Evolutionary conservation across 768 basidiomycete genomes (phyloP), one percentile per base, ranked within the genome.

Genomic region (Mycena albidolilacea): DNA sequence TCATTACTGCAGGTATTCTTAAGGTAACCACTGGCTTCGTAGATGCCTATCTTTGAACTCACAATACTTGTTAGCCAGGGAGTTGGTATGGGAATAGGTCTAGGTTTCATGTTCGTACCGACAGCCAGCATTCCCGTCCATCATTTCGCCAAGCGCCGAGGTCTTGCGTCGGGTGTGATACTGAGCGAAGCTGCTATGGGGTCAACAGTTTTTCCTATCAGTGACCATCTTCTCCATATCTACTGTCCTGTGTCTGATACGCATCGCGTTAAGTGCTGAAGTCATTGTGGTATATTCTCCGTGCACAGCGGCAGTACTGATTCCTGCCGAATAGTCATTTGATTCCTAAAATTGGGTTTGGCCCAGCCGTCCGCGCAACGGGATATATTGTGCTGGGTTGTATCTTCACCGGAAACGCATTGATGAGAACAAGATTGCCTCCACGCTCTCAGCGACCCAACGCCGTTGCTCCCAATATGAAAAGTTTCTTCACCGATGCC

Each of bases 61-160:
- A 43, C 41, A 35, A 17, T 17, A 8, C 39, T 21, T 64, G 46
- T 35, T 37, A 64, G 46, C 15, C 64, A 64, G 37, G 64, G 64
- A 35, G 30, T 64, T 10, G 64, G 64, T 10, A 64, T 64, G 64
- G 64, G 64, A 48, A 64, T 64, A 9, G 64, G 64, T 15, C 46
- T 54, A 1, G 46, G 64, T 11, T 48, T 52, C 38, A 54, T 35
- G 9, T 64, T 64, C 30, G 46, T 64, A 12, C 64, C 48, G 14
- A 50, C 21, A 3, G 30, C 37, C 46, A 64, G 64, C 64, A 54
- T 64, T 7, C 50, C 14, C n/a, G 64, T 54, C 9, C 64, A 64
- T 43, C 64, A 64, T 39, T 64, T 64, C 30, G 7, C 37, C 46
- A 14, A 39, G 30, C 9, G 35, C 12, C 30, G 46, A 39, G 64